These are phyloP conservation scores for Aspergillus quadricinctus DNA, from an alignment of 2,329 filamentous ascomycete genomes.

Conservation along the genomic window DNA sequence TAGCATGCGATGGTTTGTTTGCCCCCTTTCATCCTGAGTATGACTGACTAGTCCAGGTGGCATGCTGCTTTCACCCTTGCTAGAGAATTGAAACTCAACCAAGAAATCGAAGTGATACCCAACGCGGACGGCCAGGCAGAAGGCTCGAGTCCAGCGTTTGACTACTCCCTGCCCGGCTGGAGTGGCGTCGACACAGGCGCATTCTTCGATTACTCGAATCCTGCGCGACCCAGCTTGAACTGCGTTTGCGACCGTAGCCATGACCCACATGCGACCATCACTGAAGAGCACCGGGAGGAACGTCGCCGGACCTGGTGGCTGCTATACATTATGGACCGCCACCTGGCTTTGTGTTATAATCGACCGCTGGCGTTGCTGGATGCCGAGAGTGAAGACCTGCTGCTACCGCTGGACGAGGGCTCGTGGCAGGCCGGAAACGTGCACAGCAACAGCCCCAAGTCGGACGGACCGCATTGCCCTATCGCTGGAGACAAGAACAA, in stretches of 20 bases:
- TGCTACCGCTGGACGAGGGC: slow-evolving; percentile 82
- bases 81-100: slow-evolving; percentile 78
- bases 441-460: slow-evolving; percentile 48
- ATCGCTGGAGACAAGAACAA: slow-evolving; percentile 34
- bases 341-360: slow-evolving; percentile 89
- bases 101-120: slow-evolving; percentile 58
- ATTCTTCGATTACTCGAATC: slow-evolving; percentile 41
- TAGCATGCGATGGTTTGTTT: slow-evolving; percentile 69
- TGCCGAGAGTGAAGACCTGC: slow-evolving; percentile 75
- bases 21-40: background rate
- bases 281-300: slow-evolving; percentile 85
- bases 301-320: slow-evolving; percentile 90
- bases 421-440: slow-evolving; percentile 84
- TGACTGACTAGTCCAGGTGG: slow-evolving; percentile 50
- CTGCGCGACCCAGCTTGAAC: slow-evolving; percentile 29
- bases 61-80: slow-evolving; percentile 89
- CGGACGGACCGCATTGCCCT: slow-evolving; percentile 33
- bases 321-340: slow-evolving; percentile 83
- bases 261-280: slow-evolving; percentile 37
- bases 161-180: slow-evolving; percentile 29
- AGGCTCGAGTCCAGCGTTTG: slow-evolving; percentile 30
- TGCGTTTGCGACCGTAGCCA: slow-evolving; percentile 31
- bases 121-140: slow-evolving; percentile 26
- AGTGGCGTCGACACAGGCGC: slow-evolving; percentile 49
- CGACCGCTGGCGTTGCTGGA: slow-evolving; percentile 82